These are phyloP conservation scores for Paecilomyces sp. DNA, from an alignment of 2,329 filamentous ascomycete species.

Conservation along the genomic window DNA sequence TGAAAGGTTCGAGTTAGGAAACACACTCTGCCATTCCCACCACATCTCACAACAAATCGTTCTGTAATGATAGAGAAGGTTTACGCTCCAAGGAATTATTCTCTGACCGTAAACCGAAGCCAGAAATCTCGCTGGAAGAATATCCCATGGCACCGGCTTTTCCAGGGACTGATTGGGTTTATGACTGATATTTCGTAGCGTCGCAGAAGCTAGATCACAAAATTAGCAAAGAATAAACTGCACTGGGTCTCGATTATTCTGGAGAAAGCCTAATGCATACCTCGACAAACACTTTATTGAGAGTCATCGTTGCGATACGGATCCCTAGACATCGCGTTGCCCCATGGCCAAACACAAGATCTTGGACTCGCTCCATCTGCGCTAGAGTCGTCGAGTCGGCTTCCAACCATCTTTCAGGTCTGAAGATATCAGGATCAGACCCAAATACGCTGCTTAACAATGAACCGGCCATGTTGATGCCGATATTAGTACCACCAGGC, in stretches of 20 bases:
- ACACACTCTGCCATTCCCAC: too few relatives aligned
- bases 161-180: neutral
- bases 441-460: neutral
- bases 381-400: neutral
- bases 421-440: neutral
- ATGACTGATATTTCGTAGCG: neutral
- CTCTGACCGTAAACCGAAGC: neutral
- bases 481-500: neutral
- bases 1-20: too few relatives aligned
- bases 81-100: neutral
- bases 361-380: neutral
- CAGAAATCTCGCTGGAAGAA: neutral
- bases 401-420: neutral
- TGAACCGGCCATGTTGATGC: neutral
- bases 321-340: neutral
- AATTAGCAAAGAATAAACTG: neutral
- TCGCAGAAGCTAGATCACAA: neutral
- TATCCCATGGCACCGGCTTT: neutral
- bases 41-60: too few relatives aligned
- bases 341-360: neutral
- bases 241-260: neutral
- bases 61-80: too few relatives aligned
- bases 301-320: neutral
- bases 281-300: neutral
- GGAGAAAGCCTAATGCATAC: neutral